These are phyloP conservation scores for Calonectria hongkongensis DNA, from an alignment of 2,329 filamentous ascomycete species.

Conservation along the genomic window DNA sequence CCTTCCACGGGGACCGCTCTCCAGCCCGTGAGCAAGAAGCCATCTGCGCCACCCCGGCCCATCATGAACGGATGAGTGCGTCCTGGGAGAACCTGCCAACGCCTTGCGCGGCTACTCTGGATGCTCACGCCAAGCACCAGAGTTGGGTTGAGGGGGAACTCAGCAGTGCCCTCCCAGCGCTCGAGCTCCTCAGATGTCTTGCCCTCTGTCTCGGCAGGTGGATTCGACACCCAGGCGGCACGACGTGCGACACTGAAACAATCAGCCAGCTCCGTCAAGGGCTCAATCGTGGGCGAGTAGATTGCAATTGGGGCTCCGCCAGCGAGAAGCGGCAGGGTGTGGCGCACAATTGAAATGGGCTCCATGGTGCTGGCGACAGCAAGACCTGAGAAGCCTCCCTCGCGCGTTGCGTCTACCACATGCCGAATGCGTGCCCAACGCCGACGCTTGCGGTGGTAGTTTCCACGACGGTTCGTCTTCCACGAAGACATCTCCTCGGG, in stretches of 20 bases:
- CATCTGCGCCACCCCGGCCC: constrained; percentile 88
- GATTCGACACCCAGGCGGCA: constrained; percentile 80
- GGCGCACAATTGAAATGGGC: constrained; percentile 82
- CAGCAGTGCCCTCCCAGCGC: constrained; percentile 76
- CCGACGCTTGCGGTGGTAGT: constrained; percentile 91
- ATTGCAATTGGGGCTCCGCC: constrained; percentile 91
- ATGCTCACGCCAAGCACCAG: constrained; percentile 86
- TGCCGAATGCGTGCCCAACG: constrained; percentile 84
- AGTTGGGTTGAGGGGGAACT: constrained; percentile 92
- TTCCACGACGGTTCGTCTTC: constrained; percentile 89
- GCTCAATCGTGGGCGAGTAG: constrained; percentile 88
- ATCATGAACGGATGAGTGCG: constrained; percentile 97
- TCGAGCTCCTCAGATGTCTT: constrained; percentile 70
- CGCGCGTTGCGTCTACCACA: constrained; percentile 84
- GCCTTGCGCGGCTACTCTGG: constrained; percentile 85
- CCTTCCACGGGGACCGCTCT: constrained; percentile 87
- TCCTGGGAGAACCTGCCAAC: constrained; percentile 94
- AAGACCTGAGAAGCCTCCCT: constrained; percentile 88
- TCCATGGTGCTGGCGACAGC: constrained; percentile 90
- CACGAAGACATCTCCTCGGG: constrained; percentile 78
- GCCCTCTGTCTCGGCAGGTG: constrained; percentile 67
- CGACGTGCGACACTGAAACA: constrained; percentile 88
- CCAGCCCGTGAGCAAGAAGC: constrained; percentile 90
- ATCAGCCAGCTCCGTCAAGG: constrained; percentile 85
- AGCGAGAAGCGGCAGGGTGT: constrained; percentile 85